Base-by-base conservation (phyloP, 352 stramenopile genomes). In the Phytophthora sansomeana region DNA sequence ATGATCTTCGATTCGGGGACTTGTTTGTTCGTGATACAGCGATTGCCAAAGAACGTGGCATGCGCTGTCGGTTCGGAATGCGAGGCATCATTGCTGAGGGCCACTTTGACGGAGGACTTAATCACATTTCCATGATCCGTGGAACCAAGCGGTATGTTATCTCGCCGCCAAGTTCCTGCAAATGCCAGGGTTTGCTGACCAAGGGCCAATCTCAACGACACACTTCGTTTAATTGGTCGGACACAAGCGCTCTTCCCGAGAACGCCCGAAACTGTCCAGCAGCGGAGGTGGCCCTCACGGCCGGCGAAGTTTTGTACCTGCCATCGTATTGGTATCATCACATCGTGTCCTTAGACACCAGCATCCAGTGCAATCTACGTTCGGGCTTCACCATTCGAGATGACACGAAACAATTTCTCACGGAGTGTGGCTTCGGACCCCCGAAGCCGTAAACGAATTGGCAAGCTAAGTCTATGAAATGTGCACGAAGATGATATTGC, bases 271-370 rank as follows among this genome's bases (percentile, higher is more conserved):
- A 88, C 30, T 95, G 91, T 24, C 78, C 74, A 8, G 76, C 78
- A 9, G 95, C 92, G 6, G 96, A 99, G 63, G 94, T 98, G 7
- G 80, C 98, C 3, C 71, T 99, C 28, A 86, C 85, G 17, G 79
- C 87, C 1, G 97, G 97, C 5, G 96, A 99, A 75, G 91, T 98
- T 8, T 66, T 99, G 26, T 99, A 98, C 73, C 70, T 99, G 28
- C 96, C 96, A 7, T 97, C 93, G 7, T 91, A 82, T 58, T 99
- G 93, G 92, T 98, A 98, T 70, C 96, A 99, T 74, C 97, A 96
- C 67, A 98, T 99, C 68, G 89, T 98, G 6, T 97, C 90, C 38
- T 77, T 98, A 11, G 91, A 97, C 65, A 92, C 97, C 28, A 98
- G 90, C 69, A 95, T 96, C 28, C 96, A 99, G 72, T 98, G 96